A percentile compares a stretch with the other conserved stretches of the same genome.
Conservation (phyloP, 2,329 filamentous ascomycete genomes). For the Ophiostoma himal-ulmi region DNA sequence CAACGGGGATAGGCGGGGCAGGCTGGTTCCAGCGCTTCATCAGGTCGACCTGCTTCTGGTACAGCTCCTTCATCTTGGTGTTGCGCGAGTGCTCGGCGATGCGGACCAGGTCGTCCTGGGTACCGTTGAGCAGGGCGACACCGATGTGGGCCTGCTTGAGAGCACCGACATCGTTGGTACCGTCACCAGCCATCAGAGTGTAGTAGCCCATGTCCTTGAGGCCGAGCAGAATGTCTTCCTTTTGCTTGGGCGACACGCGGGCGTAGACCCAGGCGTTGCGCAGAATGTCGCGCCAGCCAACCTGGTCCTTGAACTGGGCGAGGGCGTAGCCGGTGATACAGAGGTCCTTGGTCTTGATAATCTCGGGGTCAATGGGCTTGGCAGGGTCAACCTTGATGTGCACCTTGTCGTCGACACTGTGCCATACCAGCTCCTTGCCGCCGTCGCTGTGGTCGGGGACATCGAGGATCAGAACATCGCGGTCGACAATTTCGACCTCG, state of each 20-base stretch:
- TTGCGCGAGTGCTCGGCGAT: constrained; percentile 92
- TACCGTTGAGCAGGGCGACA: constrained; percentile 91
- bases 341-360: constrained; percentile 80
- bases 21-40: constrained; percentile 97
- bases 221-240: constrained; percentile 95
- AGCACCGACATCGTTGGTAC: constrained; percentile 95
- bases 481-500: constrained; percentile 95
- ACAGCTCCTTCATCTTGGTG: constrained; percentile 97
- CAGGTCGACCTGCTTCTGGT: constrained; percentile 87
- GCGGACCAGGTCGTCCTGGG: constrained; percentile 79
- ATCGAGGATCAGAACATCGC: constrained; percentile 89
- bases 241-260: constrained; percentile 95
- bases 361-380: constrained; percentile 71
- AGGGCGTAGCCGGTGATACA: constrained; percentile 95
- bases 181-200: constrained; percentile 96
- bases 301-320: constrained; percentile 76
- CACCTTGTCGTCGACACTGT: constrained; percentile 84
- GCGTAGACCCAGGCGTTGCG: constrained; percentile 96
- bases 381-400: constrained; percentile 80
- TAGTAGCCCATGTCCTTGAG: constrained; percentile 96
- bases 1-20: constrained; percentile 78
- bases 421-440: constrained; percentile 80
- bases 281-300: constrained; percentile 69
- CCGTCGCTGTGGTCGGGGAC: constrained; percentile 83
- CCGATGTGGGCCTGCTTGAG: constrained; percentile 97